These are phyloP conservation scores for Chimonanthus salicifolius DNA, from an alignment of 164 flowering plant genomes.

Conservation along the genomic window DNA sequence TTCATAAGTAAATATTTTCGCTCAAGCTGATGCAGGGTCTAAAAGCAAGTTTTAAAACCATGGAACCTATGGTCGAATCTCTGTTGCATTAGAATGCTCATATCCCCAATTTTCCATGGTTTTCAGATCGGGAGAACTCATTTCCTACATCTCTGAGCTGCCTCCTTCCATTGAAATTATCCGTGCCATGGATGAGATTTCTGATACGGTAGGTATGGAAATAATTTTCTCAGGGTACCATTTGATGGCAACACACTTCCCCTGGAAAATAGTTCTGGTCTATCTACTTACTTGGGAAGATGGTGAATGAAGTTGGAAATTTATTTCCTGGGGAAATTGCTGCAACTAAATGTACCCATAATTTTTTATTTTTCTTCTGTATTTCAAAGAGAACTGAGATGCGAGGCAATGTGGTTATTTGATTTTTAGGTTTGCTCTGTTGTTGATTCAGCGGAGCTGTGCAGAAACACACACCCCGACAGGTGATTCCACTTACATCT, in stretches of 20 bases:
- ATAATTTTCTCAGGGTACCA: too few species aligned
- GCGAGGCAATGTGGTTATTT: neutral
- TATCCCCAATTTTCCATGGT: neutral
- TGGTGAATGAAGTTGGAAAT: too few species aligned
- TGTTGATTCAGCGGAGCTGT: constrained; percentile 86
- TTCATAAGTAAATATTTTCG: too few species aligned
- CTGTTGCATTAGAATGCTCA: too few species aligned
- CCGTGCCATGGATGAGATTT: constrained; percentile 86
- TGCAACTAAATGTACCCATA: neutral
- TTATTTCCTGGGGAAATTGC: too few species aligned
- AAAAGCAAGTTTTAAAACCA: neutral
- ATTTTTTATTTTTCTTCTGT: neutral
- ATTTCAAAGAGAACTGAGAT: neutral
- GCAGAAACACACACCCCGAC: constrained; percentile 94
- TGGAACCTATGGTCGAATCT: neutral
- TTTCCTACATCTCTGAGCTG: constrained; percentile 46
- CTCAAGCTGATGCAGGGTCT: too few species aligned
- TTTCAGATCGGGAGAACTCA: constrained; percentile 70
- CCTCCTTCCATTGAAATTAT: constrained; percentile 66
- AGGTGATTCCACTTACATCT: constrained; percentile 34
- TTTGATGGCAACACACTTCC: too few species aligned
- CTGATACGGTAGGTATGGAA: constrained; percentile 49
- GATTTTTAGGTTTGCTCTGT: constrained; percentile 75
- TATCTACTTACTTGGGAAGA: too few species aligned
- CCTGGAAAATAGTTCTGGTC: too few species aligned